phyloP scores from a whole-genome alignment of 192 early-diverging fungal genomes.

The Backusella psychrophila region DNA sequence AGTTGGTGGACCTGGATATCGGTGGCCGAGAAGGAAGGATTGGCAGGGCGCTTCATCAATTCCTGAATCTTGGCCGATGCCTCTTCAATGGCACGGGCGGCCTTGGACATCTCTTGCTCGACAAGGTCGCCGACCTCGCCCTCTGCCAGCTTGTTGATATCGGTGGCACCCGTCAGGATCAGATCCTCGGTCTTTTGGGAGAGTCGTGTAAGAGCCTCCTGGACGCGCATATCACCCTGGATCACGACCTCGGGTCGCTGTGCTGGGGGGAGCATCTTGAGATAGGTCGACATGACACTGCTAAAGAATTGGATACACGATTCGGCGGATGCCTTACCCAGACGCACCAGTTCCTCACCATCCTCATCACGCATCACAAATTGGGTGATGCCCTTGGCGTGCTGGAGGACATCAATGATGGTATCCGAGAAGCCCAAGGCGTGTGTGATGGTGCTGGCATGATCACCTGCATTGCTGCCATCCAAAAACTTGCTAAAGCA shows the following conservation, averaged over 20 bases:
- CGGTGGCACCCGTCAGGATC: slow-evolving; percentile 54
- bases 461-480: slow-evolving; percentile 61
- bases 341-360: slow-evolving; percentile 72
- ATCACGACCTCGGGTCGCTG: slow-evolving; percentile 74
- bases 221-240: slow-evolving; percentile 72
- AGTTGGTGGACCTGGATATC: slow-evolving; percentile 90
- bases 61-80: slow-evolving; percentile 81
- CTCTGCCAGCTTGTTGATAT: slow-evolving; percentile 50
- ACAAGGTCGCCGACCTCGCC: slow-evolving; percentile 91
- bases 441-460: slow-evolving; percentile 79
- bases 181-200: slow-evolving; percentile 78
- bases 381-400: slow-evolving; percentile 88
- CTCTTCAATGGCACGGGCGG: slow-evolving; percentile 89
- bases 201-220: slow-evolving; percentile 69
- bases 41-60: slow-evolving; percentile 75
- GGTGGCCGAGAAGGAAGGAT: slow-evolving; percentile 63
- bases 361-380: slow-evolving; percentile 79
- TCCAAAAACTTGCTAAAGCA: slow-evolving; percentile 43
- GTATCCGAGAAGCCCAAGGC: slow-evolving; percentile 81
- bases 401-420: slow-evolving; percentile 77
- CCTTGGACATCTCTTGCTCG: slow-evolving; percentile 90
- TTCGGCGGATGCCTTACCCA: slow-evolving; percentile 63
- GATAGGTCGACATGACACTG: slow-evolving; percentile 76
- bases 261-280: slow-evolving; percentile 59
- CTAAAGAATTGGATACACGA: slow-evolving; percentile 80